Evolutionary conservation across 345 rosid species (phyloP).

Genomic region (Ailanthus altissimus): DNA sequence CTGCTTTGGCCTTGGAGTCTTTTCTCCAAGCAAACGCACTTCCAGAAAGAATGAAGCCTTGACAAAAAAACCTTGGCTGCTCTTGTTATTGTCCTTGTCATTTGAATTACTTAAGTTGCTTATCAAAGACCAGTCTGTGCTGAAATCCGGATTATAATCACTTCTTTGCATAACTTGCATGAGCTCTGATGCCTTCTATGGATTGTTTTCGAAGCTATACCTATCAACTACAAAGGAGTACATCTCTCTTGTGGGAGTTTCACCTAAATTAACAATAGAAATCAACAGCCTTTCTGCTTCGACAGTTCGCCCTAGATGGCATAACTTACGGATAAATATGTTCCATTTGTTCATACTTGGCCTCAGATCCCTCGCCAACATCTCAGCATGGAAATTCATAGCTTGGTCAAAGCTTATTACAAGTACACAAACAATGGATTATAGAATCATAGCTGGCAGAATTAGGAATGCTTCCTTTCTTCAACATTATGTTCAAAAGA

Average conservation of each 20-base stretch:
- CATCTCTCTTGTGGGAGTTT: slow-evolving; percentile 61
- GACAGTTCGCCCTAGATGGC: slow-evolving; percentile 40
- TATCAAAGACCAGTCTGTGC: slow-evolving; percentile 80
- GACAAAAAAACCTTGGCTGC: slow-evolving; percentile 61
- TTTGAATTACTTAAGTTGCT: slow-evolving; percentile 54
- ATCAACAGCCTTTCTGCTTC: slow-evolving; percentile 60
- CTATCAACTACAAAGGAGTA: slow-evolving; percentile 48
- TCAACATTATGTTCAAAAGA: slow-evolving; percentile 68
- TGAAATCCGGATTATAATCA: slow-evolving; percentile 68
- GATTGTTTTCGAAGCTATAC: slow-evolving; percentile 54
- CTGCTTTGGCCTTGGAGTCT: slow-evolving; percentile 17
- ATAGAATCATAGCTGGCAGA: slow-evolving; percentile 61
- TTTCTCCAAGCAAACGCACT: slow-evolving; percentile 48
- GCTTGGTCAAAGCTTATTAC: slow-evolving; percentile 48
- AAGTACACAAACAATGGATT: slow-evolving; percentile 43
- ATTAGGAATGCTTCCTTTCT: slow-evolving; percentile 47
- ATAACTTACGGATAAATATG: slow-evolving; percentile 40
- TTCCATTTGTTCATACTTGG: slow-evolving; percentile 57
- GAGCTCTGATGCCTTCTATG: slow-evolving; percentile 57
- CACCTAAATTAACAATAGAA: slow-evolving; percentile 47
- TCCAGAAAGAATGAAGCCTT: slow-evolving; percentile 70
- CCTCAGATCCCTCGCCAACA: slow-evolving; percentile 51
- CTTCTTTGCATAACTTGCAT: slow-evolving; percentile 60
- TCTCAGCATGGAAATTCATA: slow-evolving; percentile 63
- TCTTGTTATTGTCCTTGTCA: slow-evolving; percentile 31